These are phyloP conservation scores for Amanita inopinata DNA, from an alignment of 768 basidiomycete genomes.

Conservation along the genomic window DNA sequence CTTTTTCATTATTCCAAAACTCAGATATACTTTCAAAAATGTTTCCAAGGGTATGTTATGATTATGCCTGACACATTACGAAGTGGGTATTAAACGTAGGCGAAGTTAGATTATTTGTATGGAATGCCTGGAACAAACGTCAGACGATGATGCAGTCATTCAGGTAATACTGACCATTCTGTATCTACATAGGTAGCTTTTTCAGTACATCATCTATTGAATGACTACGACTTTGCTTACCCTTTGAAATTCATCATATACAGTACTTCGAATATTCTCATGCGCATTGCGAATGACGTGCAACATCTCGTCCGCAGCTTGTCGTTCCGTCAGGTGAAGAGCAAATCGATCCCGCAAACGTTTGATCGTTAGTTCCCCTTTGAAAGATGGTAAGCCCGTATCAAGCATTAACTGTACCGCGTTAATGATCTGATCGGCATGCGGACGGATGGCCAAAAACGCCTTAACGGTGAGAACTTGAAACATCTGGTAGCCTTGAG, in stretches of 20 bases:
- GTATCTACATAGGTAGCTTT: constrained; percentile 21
- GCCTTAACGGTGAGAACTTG: constrained; percentile 91
- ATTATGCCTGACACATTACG: neutral
- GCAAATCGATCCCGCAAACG: constrained; percentile 83
- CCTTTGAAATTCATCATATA: constrained; percentile 93
- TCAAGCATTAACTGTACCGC: constrained; percentile 92
- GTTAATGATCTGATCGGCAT: constrained; percentile 82
- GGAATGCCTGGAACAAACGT: constrained; percentile 26
- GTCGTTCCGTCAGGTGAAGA: constrained; percentile 71
- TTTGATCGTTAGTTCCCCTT: constrained; percentile 87
- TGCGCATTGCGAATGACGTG: constrained; percentile 83
- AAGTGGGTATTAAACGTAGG: neutral
- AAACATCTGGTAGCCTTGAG: constrained; percentile 92
- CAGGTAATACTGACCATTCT: constrained; percentile 25
- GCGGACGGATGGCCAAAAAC: constrained; percentile 93
- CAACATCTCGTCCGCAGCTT: constrained; percentile 94
- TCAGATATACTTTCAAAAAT: too few relatives aligned
- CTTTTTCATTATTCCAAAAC: too few relatives aligned
- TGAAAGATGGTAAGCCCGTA: constrained; percentile 92
- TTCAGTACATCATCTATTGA: neutral
- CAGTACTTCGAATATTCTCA: constrained; percentile 88
- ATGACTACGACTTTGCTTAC: constrained; percentile 41
- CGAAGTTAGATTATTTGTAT: constrained; percentile 25
- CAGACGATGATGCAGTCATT: neutral
- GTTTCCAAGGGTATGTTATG: too few relatives aligned